Evolutionary conservation across 441 rosid species (phyloP).

Genomic region (Omphalea diandra): DNA sequence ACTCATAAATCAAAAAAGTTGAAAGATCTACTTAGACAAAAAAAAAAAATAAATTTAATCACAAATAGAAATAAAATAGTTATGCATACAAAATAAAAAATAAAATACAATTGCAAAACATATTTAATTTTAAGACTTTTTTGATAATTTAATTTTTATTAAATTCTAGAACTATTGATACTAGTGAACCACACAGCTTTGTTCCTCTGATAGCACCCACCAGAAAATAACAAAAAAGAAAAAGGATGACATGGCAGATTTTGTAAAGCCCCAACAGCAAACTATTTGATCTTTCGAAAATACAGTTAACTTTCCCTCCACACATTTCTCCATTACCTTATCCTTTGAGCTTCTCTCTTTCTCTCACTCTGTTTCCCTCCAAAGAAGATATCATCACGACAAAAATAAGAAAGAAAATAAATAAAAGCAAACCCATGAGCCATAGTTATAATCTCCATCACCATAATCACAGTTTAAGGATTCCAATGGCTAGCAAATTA

Average conservation of each 20-base stretch:
- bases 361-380: slow-evolving; percentile 42
- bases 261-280: slow-evolving; percentile 17
- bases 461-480: slow-evolving; percentile 24
- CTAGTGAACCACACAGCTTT: no score
- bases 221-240: neutral
- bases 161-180: no score
- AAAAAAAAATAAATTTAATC: no score
- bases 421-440: neutral
- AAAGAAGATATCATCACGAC: neutral
- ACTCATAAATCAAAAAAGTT: no score
- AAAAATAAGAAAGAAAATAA: slow-evolving; percentile 8
- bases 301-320: slow-evolving; percentile 51
- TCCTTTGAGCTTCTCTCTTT: slow-evolving; percentile 26
- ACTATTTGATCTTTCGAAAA: slow-evolving; percentile 23
- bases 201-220: no score
- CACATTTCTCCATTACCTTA: slow-evolving; percentile 52
- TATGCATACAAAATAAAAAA: no score
- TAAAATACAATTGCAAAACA: no score
- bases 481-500: slow-evolving; percentile 54
- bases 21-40: no score
- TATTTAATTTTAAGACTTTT: no score
- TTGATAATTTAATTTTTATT: no score
- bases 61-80: no score
- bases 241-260: slow-evolving; percentile 41
- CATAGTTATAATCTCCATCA: neutral